phyloP scores from a whole-genome alignment of 2,329 filamentous ascomycete genomes.

The Scolecobasidium constrictum region DNA sequence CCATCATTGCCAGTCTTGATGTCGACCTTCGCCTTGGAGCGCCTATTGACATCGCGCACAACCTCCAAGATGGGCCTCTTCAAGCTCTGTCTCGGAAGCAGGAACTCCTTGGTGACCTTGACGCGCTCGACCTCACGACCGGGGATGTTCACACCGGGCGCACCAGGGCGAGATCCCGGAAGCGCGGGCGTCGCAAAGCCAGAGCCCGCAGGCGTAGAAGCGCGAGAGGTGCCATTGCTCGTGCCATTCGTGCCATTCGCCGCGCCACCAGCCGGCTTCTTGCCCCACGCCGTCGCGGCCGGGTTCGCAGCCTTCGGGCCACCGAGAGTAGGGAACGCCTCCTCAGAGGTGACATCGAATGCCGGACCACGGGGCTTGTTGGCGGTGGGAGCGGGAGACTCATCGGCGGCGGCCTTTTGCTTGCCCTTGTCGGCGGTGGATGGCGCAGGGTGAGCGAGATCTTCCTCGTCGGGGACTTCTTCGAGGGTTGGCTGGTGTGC shows the following conservation, averaged over 20 bases:
- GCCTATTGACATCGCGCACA: constrained; percentile 84
- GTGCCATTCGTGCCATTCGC: constrained; percentile 34
- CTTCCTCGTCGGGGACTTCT: constrained; percentile 13
- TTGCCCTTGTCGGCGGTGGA: constrained; percentile 47
- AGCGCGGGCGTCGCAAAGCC: background rate
- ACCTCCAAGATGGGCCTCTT: constrained; percentile 79
- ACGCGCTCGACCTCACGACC: constrained; percentile 73
- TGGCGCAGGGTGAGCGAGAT: constrained; percentile 11
- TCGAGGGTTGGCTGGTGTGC: constrained; percentile 11
- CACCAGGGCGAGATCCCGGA: constrained; percentile 1
- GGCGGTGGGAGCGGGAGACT: constrained; percentile 21
- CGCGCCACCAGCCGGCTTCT: constrained; percentile 48
- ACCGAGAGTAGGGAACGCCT: constrained; percentile 88
- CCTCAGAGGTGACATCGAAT: constrained; percentile 78
- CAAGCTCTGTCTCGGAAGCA: constrained; percentile 65
- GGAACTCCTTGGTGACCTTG: constrained; percentile 61
- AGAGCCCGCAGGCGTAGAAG: constrained; percentile 16
- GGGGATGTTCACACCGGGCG: constrained; percentile 56
- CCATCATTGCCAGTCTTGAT: constrained; percentile 64
- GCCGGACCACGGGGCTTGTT: constrained; percentile 21
- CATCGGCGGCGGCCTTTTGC: constrained; percentile 46
- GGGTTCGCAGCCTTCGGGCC: constrained; percentile 53
- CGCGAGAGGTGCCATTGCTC: constrained; percentile 44
- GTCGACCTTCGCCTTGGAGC: constrained; percentile 75
- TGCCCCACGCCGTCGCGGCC: constrained; percentile 66